phyloP scores from a whole-genome alignment of 2,329 filamentous ascomycete genomes.

The Cytospora mali region DNA sequence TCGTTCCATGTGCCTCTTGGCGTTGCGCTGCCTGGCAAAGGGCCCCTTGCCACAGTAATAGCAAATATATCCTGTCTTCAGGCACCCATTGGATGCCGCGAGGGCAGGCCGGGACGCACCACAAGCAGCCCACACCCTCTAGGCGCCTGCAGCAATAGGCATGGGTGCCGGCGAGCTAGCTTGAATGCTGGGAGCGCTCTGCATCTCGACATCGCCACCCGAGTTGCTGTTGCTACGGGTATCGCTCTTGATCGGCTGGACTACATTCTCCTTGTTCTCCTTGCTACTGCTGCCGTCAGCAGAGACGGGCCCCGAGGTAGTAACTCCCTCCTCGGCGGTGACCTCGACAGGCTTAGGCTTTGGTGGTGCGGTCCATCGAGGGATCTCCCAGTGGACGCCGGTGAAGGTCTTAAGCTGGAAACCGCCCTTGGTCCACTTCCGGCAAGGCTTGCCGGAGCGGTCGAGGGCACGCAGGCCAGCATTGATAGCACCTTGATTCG shows the following conservation, averaged over 20 bases:
- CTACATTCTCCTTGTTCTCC: slow-evolving; percentile 63
- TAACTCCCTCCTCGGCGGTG: slow-evolving; percentile 48
- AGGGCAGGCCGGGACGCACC: not conserved
- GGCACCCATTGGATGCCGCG: not conserved
- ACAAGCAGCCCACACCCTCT: slow-evolving; percentile 1
- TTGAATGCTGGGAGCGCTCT: slow-evolving; percentile 52
- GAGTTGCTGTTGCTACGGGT: slow-evolving; percentile 43
- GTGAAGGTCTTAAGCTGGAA: slow-evolving; percentile 93
- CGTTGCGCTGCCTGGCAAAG: not conserved
- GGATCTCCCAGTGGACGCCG: slow-evolving; percentile 78
- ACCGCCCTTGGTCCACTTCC: slow-evolving; percentile 83
- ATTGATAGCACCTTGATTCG: slow-evolving; percentile 96
- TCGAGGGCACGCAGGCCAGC: slow-evolving; percentile 93
- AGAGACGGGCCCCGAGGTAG: slow-evolving; percentile 47
- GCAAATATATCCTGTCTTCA: not conserved
- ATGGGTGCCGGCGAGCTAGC: slow-evolving; percentile 55
- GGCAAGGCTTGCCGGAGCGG: slow-evolving; percentile 86
- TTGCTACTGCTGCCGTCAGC: slow-evolving; percentile 60
- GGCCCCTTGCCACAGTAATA: not conserved
- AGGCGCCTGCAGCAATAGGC: slow-evolving; percentile 49
- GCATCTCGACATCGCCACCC: slow-evolving; percentile 55
- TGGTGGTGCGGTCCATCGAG: slow-evolving; percentile 79
- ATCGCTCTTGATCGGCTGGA: slow-evolving; percentile 43
- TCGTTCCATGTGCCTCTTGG: not conserved
- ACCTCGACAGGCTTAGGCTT: slow-evolving; percentile 54